Evolutionary conservation across 2,329 filamentous ascomycete genomes (phyloP).

Genomic region (Arthrobotrys entomopaga): DNA sequence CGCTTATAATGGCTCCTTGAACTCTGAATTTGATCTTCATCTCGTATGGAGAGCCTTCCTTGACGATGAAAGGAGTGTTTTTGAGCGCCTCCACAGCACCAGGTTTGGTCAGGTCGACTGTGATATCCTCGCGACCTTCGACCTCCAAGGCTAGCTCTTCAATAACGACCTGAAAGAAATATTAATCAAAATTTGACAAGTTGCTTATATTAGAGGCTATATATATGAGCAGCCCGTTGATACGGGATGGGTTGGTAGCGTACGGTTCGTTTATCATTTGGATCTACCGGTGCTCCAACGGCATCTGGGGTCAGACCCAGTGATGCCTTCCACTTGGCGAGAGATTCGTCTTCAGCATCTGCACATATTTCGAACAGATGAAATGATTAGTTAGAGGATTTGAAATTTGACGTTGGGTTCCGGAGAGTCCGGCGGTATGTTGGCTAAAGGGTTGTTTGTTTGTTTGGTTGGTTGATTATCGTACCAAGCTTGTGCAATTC

Average conservation of each 20-base stretch:
- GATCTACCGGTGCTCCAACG: constrained; percentile 56
- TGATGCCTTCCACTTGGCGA: constrained; percentile 97
- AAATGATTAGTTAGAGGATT: too few relatives aligned
- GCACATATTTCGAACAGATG: constrained; percentile 18
- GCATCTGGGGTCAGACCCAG: constrained; percentile 76
- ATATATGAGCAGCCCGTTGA: too few relatives aligned
- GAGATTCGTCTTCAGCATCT: constrained; percentile 84
- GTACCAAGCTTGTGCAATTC: constrained; percentile 93
- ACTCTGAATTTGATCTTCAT: constrained; percentile 96
- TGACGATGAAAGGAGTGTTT: constrained; percentile 94
- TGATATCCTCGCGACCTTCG: constrained; percentile 82
- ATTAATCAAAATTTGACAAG: too few relatives aligned
- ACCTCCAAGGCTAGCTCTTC: constrained; percentile 80
- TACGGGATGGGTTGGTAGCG: background rate
- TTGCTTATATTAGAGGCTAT: too few relatives aligned
- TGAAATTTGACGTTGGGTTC: constrained; percentile 23
- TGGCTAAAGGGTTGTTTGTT: background rate
- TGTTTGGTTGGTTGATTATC: constrained; percentile 62
- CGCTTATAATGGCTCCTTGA: constrained; percentile 94
- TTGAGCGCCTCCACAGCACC: constrained; percentile 82
- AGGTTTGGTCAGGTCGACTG: constrained; percentile 82
- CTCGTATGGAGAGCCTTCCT: constrained; percentile 91
- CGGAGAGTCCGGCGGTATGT: background rate
- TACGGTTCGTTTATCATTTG: constrained; percentile 57
- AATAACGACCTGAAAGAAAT: constrained; percentile 59